A percentile compares a stretch with the other conserved stretches of the same genome.
phyloP scores from a whole-genome alignment of 768 basidiomycete species.

The Mycena alexandri region DNA sequence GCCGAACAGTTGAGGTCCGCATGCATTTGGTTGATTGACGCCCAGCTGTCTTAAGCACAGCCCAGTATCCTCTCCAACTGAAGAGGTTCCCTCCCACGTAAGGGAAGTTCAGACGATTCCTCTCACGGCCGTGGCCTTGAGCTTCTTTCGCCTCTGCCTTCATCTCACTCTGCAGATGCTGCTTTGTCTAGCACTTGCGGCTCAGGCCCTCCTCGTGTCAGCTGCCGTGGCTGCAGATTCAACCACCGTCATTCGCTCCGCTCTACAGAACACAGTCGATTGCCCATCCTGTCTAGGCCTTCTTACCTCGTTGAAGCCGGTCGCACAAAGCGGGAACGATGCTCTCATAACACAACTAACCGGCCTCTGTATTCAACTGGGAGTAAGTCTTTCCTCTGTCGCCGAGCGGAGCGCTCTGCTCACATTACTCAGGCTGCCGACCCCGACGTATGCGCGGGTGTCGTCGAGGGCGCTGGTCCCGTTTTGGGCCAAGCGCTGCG shows the following conservation, averaged over 20 bases:
- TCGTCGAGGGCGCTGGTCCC: conserved; percentile 48
- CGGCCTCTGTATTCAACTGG: conserved; percentile 20
- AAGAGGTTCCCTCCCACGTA: conserved; percentile 10
- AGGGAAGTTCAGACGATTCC: neutral
- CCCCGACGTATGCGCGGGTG: conserved; percentile 52
- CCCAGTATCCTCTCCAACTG: neutral
- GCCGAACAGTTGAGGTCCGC: conserved; percentile 14
- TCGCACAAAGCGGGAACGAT: conserved; percentile 21
- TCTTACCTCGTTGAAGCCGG: neutral
- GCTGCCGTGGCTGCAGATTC: neutral
- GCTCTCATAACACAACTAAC: conserved; percentile 26
- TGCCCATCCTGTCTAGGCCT: conserved; percentile 24
- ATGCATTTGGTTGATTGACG: conserved; percentile 4
- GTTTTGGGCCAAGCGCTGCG: conserved; percentile 54
- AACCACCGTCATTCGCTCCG: conserved; percentile 9
- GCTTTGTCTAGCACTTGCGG: neutral
- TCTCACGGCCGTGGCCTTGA: conserved; percentile 7
- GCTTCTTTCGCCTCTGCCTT: neutral
- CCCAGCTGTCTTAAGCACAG: neutral
- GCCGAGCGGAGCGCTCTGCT: neutral
- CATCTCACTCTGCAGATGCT: conserved; percentile 2
- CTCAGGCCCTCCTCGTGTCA: conserved; percentile 3
- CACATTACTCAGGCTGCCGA: conserved; percentile 3
- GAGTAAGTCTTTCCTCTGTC: conserved; percentile 29
- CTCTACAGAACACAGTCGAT: conserved; percentile 19